These are phyloP conservation scores for Blastocladiella emersonii DNA, from an alignment of 371 early-diverging fungal genomes.

Conservation along the genomic window DNA sequence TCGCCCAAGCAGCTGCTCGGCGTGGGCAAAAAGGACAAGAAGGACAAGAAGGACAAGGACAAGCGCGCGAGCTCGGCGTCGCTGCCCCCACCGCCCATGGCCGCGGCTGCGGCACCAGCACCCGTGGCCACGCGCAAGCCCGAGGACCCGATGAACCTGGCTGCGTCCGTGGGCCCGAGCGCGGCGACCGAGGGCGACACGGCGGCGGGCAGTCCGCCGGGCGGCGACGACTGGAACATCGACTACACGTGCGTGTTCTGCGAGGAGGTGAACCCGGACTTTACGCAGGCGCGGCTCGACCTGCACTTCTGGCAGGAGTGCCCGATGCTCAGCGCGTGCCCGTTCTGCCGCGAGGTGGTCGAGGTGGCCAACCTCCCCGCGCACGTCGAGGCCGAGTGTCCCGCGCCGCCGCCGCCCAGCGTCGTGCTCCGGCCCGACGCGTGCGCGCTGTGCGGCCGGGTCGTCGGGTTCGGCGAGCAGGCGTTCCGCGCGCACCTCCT, in stretches of 20 bases:
- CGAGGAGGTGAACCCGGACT: constrained; percentile 44
- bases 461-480: background rate
- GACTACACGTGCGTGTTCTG: constrained; percentile 57
- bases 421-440: background rate
- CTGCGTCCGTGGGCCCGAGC: no score
- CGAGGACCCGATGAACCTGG: no score
- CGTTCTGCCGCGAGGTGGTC: constrained; percentile 32
- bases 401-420: background rate
- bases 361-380: background rate
- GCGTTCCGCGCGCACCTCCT: background rate
- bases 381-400: background rate
- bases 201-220: no score
- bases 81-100: no score
- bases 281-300: constrained; percentile 57
- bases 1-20: no score
- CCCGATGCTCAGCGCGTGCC: constrained; percentile 51
- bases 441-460: background rate
- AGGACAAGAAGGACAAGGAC: no score
- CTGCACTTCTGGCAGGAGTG: constrained; percentile 65
- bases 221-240: background rate
- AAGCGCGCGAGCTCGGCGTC: no score
- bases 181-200: no score
- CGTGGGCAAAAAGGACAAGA: no score
- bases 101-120: no score
- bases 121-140: no score